Conservation (phyloP, 1,284 basidiomycete genomes). For the Malassezia psittaci region DNA sequence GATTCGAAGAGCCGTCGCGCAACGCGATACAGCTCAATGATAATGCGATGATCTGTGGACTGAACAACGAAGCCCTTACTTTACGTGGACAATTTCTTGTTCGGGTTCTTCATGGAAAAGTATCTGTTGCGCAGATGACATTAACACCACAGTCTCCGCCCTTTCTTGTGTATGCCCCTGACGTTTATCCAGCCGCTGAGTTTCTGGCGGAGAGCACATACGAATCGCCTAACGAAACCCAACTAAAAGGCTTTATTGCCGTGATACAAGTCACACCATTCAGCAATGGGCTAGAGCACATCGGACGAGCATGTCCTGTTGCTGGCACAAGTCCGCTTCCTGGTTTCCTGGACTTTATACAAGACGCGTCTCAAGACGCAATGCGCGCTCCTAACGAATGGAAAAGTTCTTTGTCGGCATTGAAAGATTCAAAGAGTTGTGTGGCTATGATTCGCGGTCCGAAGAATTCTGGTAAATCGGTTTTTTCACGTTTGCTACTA, state of each 20-base stretch:
- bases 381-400: slow-evolving; percentile 8
- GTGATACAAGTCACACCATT: slow-evolving; percentile 2
- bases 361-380: neutral
- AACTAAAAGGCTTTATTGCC: neutral
- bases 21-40: neutral
- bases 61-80: slow-evolving; percentile 1
- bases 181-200: slow-evolving; percentile 3
- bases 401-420: neutral
- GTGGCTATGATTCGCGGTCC: slow-evolving; percentile 63
- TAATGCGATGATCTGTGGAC: slow-evolving; percentile 1
- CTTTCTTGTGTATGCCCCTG: slow-evolving; percentile 2
- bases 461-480: slow-evolving; percentile 81
- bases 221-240: neutral
- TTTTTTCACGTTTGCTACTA: slow-evolving; percentile 64
- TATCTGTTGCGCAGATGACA: neutral
- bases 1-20: too few relatives aligned
- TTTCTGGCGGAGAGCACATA: neutral
- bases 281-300: slow-evolving; percentile 9
- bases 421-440: slow-evolving; percentile 6
- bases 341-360: neutral
- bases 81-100: slow-evolving; percentile 8
- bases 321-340: slow-evolving; percentile 8
- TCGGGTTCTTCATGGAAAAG: slow-evolving; percentile 1
- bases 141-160: neutral
- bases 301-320: slow-evolving; percentile 12